Evolutionary conservation across 768 basidiomycete species (phyloP).

Genomic region (Neoboletus subvelutipes): DNA sequence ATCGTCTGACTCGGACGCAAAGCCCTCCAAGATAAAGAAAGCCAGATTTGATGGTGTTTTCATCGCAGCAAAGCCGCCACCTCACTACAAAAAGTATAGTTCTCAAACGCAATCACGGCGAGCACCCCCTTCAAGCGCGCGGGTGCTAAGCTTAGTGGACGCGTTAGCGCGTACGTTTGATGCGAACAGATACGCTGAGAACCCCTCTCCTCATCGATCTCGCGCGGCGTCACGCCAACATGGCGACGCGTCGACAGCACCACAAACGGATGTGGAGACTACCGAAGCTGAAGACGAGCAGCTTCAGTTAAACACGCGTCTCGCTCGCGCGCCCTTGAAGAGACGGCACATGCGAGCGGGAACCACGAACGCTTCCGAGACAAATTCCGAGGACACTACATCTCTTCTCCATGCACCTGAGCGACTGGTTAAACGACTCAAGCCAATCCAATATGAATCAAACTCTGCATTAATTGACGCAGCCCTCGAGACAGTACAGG

Average conservation of each 20-base stretch:
- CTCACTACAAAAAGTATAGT: background rate
- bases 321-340: slow-evolving; percentile 9
- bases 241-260: slow-evolving; percentile 3
- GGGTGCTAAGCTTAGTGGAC: slow-evolving; percentile 18
- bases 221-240: background rate
- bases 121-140: background rate
- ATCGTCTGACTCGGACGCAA: background rate
- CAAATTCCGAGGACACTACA: slow-evolving; percentile 10
- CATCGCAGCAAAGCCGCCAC: slow-evolving; percentile 14
- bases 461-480: slow-evolving; percentile 18
- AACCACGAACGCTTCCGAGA: slow-evolving; percentile 4
- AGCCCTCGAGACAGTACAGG: slow-evolving; percentile 24
- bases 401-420: background rate
- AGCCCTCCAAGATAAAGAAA: slow-evolving; percentile 11
- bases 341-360: background rate
- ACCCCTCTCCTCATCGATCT: background rate
- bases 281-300: slow-evolving; percentile 26
- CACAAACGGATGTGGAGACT: slow-evolving; percentile 21
- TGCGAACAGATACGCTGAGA: slow-evolving; percentile 23
- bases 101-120: background rate
- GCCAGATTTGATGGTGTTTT: slow-evolving; percentile 26
- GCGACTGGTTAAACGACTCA: slow-evolving; percentile 20
- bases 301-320: slow-evolving; percentile 9
- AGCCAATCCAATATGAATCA: slow-evolving; percentile 21
- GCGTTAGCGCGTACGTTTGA: slow-evolving; percentile 27